These are phyloP conservation scores for Cinchona pubescens DNA, from an alignment of 257 asterid genomes.

Conservation along the genomic window DNA sequence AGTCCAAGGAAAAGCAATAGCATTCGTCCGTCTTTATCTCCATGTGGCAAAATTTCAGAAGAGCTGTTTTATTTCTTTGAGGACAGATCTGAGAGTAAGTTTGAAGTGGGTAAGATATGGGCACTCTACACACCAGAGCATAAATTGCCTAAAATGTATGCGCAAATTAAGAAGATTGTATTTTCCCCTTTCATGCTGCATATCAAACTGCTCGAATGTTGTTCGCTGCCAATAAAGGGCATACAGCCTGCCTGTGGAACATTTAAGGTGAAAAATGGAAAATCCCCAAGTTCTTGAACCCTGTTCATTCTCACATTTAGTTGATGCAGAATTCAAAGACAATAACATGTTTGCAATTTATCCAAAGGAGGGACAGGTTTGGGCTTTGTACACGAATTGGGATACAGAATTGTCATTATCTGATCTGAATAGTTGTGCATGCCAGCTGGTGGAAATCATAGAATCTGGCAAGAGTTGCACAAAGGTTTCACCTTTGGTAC, in stretches of 20 bases:
- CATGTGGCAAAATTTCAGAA: constrained; percentile 11
- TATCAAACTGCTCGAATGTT: constrained; percentile 19
- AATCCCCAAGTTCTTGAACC: constrained; percentile 10
- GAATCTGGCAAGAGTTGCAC: constrained; percentile 1
- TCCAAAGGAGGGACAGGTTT: constrained; percentile 32
- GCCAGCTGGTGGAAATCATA: constrained; percentile 27
- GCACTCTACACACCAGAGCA: constrained; percentile 23
- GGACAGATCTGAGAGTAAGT: constrained; percentile 19
- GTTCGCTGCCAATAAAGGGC: constrained; percentile 2
- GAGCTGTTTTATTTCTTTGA: constrained; percentile 23
- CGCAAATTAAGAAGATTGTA: constrained; percentile 25
- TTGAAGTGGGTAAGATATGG: constrained; percentile 27
- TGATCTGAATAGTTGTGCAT: constrained; percentile 22
- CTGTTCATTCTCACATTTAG: constrained; percentile 26
- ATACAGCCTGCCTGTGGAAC: constrained; percentile 21
- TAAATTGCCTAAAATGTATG: constrained; percentile 25
- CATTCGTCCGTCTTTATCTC: not conserved
- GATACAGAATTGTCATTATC: constrained; percentile 6
- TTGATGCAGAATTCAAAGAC: constrained; percentile 9
- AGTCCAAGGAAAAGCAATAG: constrained; percentile 9
- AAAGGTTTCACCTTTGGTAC: constrained; percentile 22
- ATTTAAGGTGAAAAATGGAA: too few species aligned
- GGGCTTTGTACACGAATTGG: constrained; percentile 32
- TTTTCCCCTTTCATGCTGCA: constrained; percentile 16
- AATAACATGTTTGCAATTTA: constrained; percentile 13